Evolutionary conservation across 2,329 filamentous ascomycete species (phyloP), one percentile per base, ranked within the genome.

Genomic region (Diaporthe capsici): DNA sequence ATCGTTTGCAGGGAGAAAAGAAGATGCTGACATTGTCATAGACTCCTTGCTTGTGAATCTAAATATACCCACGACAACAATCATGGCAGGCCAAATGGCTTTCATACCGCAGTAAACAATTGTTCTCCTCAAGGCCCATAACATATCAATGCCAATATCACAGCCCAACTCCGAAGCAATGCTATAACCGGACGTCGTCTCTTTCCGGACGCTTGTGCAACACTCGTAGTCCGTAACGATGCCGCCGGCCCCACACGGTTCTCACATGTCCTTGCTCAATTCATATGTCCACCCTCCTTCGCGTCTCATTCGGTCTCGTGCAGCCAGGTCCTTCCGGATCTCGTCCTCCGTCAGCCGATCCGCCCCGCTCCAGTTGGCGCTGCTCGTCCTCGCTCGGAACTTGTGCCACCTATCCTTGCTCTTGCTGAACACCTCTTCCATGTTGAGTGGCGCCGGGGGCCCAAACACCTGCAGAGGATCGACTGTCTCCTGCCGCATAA

Each of bases 401-500:
- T 95, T 94, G 87, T 94, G 94, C 83, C 94, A 92, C 78, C 94
- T 88, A 74, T 96, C 95, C 83, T 95, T 95, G 84, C 94, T 96
- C 83, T 95, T 95, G 84, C 90, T 94, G 85, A 99, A 99, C 44
- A 98, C 95, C 82, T 98, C 96, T 81, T 99, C 97, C 93, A 99
- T 97, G 81, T 95, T 95, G 78, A 99, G 88, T 17, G 95, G 94
- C 15, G 91, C 93, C 34, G 98, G 95, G 0, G 95, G 94, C 0
- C 97, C 97, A 81, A 99, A 99, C 72, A 99, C 94, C 51, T 90
- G 87, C 81, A 94, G 91, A 0, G 95, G 95, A 80, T 99, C 95
- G 79, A 97, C 90, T 13, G 92, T 91, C 83, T 99, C 96, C 83
- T 99, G 97, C 68, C 92, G 89, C 75, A 93, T 90, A 37, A 99